Evolutionary conservation across 306 rosid species (phyloP), one percentile per base, ranked within the genome.

Genomic region (Prunus campanulata): DNA sequence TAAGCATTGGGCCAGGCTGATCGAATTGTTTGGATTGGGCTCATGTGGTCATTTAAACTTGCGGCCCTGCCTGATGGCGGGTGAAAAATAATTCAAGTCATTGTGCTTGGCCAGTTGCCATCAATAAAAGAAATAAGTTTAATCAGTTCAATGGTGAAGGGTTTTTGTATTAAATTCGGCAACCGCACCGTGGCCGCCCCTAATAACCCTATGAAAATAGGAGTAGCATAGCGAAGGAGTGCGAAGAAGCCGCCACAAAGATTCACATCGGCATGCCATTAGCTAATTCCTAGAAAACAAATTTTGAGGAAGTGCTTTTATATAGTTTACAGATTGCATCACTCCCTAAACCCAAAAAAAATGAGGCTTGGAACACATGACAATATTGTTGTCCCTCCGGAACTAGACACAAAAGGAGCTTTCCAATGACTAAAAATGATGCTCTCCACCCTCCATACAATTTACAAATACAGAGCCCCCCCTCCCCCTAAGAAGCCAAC

Each of bases 401-500:
- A 91, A 91, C 90, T 86, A 82, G 93, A 87, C 96, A 87, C 22
- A 1, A 76, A 77, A 74, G 74, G 59, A 48, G 68, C 85, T 57
- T 87, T 82, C 85, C 88, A 67, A 86, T 83, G 65, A 71, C 29
- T 20, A n/a, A 9, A 81, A 84, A 89, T 91, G 79, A 91, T 91
- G 79, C 44, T 44, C 80, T 85, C 93, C 94, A 91, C 92, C 66
- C 81, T 50, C 62, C 9, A 35, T 55, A 39, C 27, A 25, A 25
- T 25, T 25, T 25, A 25, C 44, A 39, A 39, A 39, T 39, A 39
- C 44, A 39, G 9, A 7, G 9, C 9, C 9, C 13, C 13, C 5
- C 30, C 70, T 63, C 19, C n/a, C 14, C 12, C 22, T 5, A 49
- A 50, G 27, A 5, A 12, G 4, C 49, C 51, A 0, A 20, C n/a